These are phyloP conservation scores for Boletus bicolor DNA, from an alignment of 768 basidiomycete species.

Conservation along the genomic window DNA sequence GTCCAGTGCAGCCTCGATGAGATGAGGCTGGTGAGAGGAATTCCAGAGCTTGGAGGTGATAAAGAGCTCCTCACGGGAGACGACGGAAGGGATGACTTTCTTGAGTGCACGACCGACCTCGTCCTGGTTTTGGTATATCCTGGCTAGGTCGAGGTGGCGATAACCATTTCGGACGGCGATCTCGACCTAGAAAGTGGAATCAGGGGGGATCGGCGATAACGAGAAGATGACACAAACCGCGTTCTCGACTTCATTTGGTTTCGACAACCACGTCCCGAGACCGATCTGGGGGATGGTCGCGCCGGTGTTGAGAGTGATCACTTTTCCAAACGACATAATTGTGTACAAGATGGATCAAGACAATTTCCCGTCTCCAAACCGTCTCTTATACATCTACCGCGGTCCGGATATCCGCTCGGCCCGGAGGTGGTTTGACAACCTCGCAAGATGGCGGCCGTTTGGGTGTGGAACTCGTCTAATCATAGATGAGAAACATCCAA, in stretches of 20 bases:
- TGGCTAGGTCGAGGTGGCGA: conserved; percentile 81
- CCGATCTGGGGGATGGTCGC: conserved; percentile 70
- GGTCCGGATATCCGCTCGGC: conserved; percentile 12
- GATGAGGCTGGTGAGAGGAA: conserved; percentile 58
- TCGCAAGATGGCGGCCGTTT: neutral
- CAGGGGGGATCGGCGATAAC: neutral
- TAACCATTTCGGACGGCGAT: conserved; percentile 73
- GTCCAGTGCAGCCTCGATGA: conserved; percentile 72
- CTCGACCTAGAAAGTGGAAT: conserved; percentile 53
- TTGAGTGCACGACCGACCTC: conserved; percentile 73
- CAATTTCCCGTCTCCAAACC: neutral
- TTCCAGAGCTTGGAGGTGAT: conserved; percentile 87
- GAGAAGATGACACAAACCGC: conserved; percentile 46
- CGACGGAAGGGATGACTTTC: conserved; percentile 73
- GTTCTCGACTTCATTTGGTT: conserved; percentile 70
- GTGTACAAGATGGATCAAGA: neutral
- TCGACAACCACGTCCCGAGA: conserved; percentile 78
- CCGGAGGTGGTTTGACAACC: neutral
- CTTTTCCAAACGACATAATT: conserved; percentile 42
- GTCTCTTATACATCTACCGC: neutral
- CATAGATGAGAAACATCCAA: neutral
- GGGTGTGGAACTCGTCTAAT: neutral
- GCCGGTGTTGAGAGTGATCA: conserved; percentile 44
- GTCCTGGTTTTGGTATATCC: conserved; percentile 76
- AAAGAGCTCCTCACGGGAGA: conserved; percentile 77